Evolutionary conservation across 345 rosid genomes (phyloP).

Genomic region (Populus pruinosa): DNA sequence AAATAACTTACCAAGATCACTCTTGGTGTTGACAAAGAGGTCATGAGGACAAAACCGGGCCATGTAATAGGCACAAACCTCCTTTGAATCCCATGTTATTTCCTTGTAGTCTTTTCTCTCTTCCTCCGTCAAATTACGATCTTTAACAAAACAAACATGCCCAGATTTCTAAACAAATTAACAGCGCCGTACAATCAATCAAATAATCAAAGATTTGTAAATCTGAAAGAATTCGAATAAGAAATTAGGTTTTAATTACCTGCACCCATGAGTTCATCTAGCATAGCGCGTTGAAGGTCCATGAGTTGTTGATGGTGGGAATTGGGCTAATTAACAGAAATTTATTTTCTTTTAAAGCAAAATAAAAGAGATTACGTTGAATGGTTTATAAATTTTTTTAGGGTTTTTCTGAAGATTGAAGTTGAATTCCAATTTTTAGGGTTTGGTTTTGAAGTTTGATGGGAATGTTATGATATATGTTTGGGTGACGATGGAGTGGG

Average conservation of each 20-base stretch:
- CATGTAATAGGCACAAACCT: constrained; percentile 88
- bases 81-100: constrained; percentile 88
- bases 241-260: constrained; percentile 33
- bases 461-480: background rate
- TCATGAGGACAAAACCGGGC: constrained; percentile 98
- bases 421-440: background rate
- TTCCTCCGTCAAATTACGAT: constrained; percentile 85
- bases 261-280: constrained; percentile 97
- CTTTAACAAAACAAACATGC: constrained; percentile 26
- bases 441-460: background rate
- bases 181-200: background rate
- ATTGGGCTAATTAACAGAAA: background rate
- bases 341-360: background rate
- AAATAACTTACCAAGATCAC: constrained; percentile 78
- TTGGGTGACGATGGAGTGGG: background rate
- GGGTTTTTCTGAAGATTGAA: background rate
- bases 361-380: no score
- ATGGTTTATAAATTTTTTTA: background rate
- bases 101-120: constrained; percentile 83
- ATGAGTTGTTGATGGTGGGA: constrained; percentile 21
- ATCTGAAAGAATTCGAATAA: background rate
- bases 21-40: constrained; percentile 93
- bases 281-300: constrained; percentile 96
- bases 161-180: background rate
- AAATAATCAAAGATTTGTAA: background rate